These are phyloP conservation scores for Chaetomidium leptoderma DNA, from an alignment of 495 filamentous ascomycete genomes.

Conservation along the genomic window DNA sequence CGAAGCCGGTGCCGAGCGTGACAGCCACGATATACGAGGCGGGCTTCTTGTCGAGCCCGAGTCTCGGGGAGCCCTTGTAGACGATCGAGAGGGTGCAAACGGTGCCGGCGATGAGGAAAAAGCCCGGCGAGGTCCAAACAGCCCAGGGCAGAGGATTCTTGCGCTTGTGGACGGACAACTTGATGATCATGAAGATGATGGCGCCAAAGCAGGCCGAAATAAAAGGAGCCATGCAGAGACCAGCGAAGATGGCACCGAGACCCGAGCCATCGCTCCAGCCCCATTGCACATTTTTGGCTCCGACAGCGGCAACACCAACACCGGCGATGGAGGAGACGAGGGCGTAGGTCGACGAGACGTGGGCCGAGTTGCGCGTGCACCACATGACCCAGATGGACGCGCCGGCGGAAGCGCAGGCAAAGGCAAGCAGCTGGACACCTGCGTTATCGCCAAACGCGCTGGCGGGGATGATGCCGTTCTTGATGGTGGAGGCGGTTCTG, in stretches of 20 bases:
- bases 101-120: constrained; percentile 56
- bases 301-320: constrained; percentile 58
- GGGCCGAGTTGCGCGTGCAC: constrained; percentile 52
- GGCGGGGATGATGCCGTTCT: constrained; percentile 58
- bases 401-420: constrained; percentile 56
- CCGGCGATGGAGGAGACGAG: constrained; percentile 52
- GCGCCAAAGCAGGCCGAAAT: constrained; percentile 57
- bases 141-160: constrained; percentile 54
- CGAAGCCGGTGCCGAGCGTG: constrained; percentile 55
- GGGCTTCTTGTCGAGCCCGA: constrained; percentile 45
- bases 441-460: constrained; percentile 50
- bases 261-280: constrained; percentile 41
- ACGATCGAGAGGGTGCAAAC: constrained; percentile 65
- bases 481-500: constrained; percentile 65
- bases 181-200: constrained; percentile 59
- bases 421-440: constrained; percentile 56
- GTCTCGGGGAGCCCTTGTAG: constrained; percentile 47
- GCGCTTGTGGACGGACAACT: constrained; percentile 59
- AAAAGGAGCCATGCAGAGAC: constrained; percentile 57
- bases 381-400: constrained; percentile 57
- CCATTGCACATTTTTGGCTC: constrained; percentile 54
- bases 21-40: constrained; percentile 48
- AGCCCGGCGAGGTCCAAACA: constrained; percentile 56
- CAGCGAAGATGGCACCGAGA: constrained; percentile 56
- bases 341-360: constrained; percentile 66